Base-by-base conservation (phyloP, 2,329 filamentous ascomycete species). In the Incumbomyces lentus region DNA sequence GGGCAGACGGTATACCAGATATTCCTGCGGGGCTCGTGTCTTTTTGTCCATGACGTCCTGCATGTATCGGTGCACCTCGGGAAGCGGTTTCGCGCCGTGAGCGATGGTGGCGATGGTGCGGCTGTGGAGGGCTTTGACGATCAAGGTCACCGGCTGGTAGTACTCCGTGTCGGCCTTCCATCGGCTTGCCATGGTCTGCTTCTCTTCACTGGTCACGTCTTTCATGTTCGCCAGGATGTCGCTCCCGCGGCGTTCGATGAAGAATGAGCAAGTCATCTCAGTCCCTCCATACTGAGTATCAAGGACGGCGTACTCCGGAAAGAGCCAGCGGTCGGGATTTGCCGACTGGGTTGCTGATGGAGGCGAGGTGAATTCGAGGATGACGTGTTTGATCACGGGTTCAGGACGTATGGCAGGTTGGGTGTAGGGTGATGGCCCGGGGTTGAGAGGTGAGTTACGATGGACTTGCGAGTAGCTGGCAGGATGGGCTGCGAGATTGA, bases 11-110 rank as follows among this genome's bases (percentile, higher is more conserved):
- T 78, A 64, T 1, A 76, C 75, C 7, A 81, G 64, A 57, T 72
- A 74, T 4, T 72, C 71, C 47, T 72, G 69, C 2, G 75, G 73
- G 0, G 75, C 75, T 13, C 74, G 66, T 50, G 71, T 69, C 43
- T 74, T 74, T 2, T 70, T 70, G 52, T 74, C 70, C 67, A 82
- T 80, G 12, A 75, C 62, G 17, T 71, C 68, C 47, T 75, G 70
- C 75, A 78, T 77, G 53, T 74, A 69, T 51, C 68, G 68, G 49
- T 70, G 66, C 2, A 75, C 73, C 52, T 75, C 73, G 1, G 72
- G 67, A 2, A 68, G 60, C 2, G 73, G 68, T 48, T 74, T 76
- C 16, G 81, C 73, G 45, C 76, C 74, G 16, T 73, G 71, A 26
- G 68, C 67, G 8, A 82, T 64, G 2, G 74, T 71, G 46, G 76